These are phyloP conservation scores for Corrigiola litoralis DNA, from an alignment of 179 eudicot species.

Conservation along the genomic window DNA sequence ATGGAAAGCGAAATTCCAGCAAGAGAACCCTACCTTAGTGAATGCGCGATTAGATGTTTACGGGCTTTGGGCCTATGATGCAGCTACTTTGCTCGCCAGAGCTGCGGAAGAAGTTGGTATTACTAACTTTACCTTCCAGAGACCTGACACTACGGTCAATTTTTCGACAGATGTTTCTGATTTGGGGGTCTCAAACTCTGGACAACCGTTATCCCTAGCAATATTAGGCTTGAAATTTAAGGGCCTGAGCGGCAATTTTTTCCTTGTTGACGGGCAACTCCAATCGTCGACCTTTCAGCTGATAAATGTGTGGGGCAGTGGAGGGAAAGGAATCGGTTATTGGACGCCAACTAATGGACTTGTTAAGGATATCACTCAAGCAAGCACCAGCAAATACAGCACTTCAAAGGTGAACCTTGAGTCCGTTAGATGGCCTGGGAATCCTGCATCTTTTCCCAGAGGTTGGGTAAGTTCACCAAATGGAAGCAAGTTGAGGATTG, in stretches of 20 bases:
- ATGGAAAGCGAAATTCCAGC: constrained; percentile 38
- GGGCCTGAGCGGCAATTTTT: constrained; percentile 50
- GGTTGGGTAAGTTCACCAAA: constrained; percentile 60
- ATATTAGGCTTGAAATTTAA: constrained; percentile 25
- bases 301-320: constrained; percentile 36
- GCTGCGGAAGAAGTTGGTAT: constrained; percentile 40
- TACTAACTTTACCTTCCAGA: constrained; percentile 18
- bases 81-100: constrained; percentile 51
- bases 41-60: constrained; percentile 20
- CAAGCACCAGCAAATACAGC: neutral
- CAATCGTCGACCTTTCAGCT: constrained; percentile 32
- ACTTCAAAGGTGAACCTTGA: constrained; percentile 19
- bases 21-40: constrained; percentile 34
- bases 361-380: constrained; percentile 9
- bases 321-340: constrained; percentile 35
- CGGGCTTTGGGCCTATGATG: constrained; percentile 63
- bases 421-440: constrained; percentile 56
- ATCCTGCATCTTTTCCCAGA: constrained; percentile 27
- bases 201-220: constrained; percentile 30
- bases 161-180: constrained; percentile 30
- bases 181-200: constrained; percentile 35
- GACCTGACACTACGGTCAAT: constrained; percentile 3
- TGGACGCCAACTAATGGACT: constrained; percentile 46
- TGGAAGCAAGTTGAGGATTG: constrained; percentile 40
- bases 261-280: constrained; percentile 37